Base-by-base conservation (phyloP, 2,329 filamentous ascomycete genomes). In the Shiraia sp. region DNA sequence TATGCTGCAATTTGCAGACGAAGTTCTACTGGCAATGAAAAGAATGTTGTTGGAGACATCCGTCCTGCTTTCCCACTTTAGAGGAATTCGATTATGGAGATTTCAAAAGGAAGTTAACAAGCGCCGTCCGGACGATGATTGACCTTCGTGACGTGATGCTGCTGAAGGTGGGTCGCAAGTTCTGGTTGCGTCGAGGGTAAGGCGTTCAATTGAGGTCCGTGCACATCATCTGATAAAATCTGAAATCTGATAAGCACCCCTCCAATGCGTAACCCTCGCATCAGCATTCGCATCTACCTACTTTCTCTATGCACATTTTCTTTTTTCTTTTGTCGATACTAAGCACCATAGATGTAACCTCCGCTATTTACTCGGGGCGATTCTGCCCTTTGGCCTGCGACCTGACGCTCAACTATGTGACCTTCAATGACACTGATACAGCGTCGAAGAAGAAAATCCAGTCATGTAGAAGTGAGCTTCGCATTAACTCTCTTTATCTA, bases 1-100 rank as follows among this genome's bases (percentile, higher is more conserved):
- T 47, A 47, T 16, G 35, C 47, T 22, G 69, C 54, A 14, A 73
- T 71, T 2, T 50, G 38, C n/a, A 66, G 45, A 14, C 65, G 55
- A 10, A 73, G 49, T 47, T 72, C 70, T 2, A 57, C 49, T 2
- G 70, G 70, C n/a, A 73, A 53, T 15, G 44, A 27, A 5, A 70
- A 50, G 10, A 69, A 52, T 1, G 35, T 34, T 16, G 26, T 28
- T 13, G 16, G 19, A 14, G 34, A 10, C 12, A 22, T 14, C 13
- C 17, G 29, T 17, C 19, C 37, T 19, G 39, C 38, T 50, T 17
- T 15, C 29, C 13, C 36, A 10, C n/a, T 15, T 27, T 17, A 19
- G 19, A 24, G 23, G 15, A 25, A 36, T 29, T 12, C 40, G 29
- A 8, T 22, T 22, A 5, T 22, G 19, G 19, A 22, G n/a, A n/a